Evolutionary conservation across 257 asterid species (phyloP), one percentile per base, ranked within the genome.

Genomic region (Nicotiana tabacum): DNA sequence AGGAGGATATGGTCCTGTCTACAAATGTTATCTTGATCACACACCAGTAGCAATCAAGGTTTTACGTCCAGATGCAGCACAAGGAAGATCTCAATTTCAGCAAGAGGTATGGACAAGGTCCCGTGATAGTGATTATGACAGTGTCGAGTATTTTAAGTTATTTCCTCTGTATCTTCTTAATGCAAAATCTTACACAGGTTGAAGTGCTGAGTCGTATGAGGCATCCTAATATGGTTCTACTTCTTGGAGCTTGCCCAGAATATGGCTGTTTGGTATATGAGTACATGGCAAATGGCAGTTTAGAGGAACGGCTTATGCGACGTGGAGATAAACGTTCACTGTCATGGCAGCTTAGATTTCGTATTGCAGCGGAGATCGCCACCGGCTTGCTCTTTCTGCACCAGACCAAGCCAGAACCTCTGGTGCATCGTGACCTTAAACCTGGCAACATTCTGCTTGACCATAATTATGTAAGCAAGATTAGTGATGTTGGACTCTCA

Each of bases 1-100:
- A 88, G 99, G 99, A 0, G 98, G 99, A 30, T 95, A 95, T 83
- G 99, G 99, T 64, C 99, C 99, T 15, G 99, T 95, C 33, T 95
- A 74, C 46, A 95, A 87, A 89, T 93, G 99, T 43, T 70, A 85
- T 81, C 99, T 95, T 32, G 99, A 95, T 85, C 97, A 92, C 83
- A 93, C 97, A 3, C 89, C 88, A 0, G 98, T 92, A 32, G 99
- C 99, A 0, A 91, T 95, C 72, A 95, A 95, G 86, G 94, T 95
- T 83, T 74, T 95, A 82, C 95, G 94, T 11, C 97, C 98, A 3
- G 99, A 92, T 79, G 99, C 98, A 13, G 90, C 92, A 27, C 98
- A 95, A 83, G 99, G 99, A 85, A 89, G 92, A 83, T 90, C 94
- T 48, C 99, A 95, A 53, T 95, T 93, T 87, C 92, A 92, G 78